Percentiles rank a stretch among this genome's conserved stretches.
Evolutionary conservation across 768 basidiomycete species (phyloP).

Genomic region (Leccinum variicolor): DNA sequence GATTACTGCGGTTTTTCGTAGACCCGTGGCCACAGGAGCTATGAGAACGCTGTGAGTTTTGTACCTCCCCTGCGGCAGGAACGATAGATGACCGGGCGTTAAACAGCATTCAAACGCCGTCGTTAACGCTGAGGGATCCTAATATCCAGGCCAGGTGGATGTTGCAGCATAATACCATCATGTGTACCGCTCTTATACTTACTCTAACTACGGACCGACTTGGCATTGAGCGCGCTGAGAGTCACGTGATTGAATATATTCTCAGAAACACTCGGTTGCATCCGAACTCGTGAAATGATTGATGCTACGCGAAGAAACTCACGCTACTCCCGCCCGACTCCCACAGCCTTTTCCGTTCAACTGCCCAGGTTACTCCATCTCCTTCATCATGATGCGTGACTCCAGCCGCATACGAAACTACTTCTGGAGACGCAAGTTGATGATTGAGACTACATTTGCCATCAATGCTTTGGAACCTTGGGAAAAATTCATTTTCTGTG

Average conservation of each 20-base stretch:
- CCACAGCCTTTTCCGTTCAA: not conserved
- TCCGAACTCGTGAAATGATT: not conserved
- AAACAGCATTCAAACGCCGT: not conserved
- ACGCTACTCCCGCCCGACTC: not conserved
- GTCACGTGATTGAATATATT: not conserved
- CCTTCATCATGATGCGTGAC: conserved; percentile 6
- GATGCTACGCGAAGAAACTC: not conserved
- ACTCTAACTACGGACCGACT: not conserved
- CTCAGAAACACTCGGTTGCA: not conserved
- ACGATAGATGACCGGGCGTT: not conserved
- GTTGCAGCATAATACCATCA: not conserved
- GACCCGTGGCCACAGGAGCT: conserved; percentile 27
- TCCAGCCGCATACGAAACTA: conserved; percentile 26
- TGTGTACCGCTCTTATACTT: not conserved
- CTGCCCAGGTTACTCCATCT: not conserved
- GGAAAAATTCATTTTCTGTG: conserved; percentile 63
- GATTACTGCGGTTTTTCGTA: conserved; percentile 28
- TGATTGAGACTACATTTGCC: conserved; percentile 59
- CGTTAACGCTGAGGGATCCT: not conserved
- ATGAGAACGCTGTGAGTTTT: conserved; percentile 12
- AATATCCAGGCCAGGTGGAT: not conserved
- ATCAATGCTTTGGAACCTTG: conserved; percentile 62
- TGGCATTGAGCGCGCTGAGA: not conserved
- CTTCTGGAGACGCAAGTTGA: conserved; percentile 52
- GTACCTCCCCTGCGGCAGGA: not conserved